Evolutionary conservation across 345 rosid genomes (phyloP).

Genomic region (Arabidopsis arenosa): DNA sequence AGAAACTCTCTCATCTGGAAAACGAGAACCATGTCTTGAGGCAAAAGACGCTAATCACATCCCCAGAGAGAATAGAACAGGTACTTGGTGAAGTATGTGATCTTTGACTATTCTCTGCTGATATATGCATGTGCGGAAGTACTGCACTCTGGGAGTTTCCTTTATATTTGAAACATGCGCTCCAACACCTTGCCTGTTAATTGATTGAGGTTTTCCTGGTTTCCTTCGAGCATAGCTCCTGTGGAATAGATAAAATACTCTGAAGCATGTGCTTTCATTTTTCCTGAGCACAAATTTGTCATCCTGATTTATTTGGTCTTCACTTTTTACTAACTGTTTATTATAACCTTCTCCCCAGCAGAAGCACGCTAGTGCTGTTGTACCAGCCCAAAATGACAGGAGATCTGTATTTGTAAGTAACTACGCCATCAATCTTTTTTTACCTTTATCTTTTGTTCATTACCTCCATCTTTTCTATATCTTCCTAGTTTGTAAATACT

Average conservation of each 20-base stretch:
- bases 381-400: constrained; percentile 55
- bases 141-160: constrained; percentile 16
- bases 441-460: constrained; percentile 13
- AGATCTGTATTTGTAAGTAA: constrained; percentile 75
- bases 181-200: constrained; percentile 12
- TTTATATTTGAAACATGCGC: constrained; percentile 22
- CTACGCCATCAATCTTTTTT: constrained; percentile 13
- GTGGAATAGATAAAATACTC: constrained; percentile 3
- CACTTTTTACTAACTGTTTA: constrained; percentile 20
- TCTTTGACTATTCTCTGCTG: constrained; percentile 32
- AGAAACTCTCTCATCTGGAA: constrained; percentile 74
- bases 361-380: constrained; percentile 62
- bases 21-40: constrained; percentile 86
- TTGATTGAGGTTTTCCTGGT: constrained; percentile 3
- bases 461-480: neutral
- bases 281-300: neutral
- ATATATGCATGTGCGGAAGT: constrained; percentile 25
- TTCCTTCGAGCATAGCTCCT: constrained; percentile 3
- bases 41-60: constrained; percentile 65
- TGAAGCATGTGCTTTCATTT: constrained; percentile 13
- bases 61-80: constrained; percentile 62
- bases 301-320: constrained; percentile 24
- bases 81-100: constrained; percentile 72
- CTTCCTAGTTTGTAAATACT: constrained; percentile 25
- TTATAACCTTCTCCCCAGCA: constrained; percentile 43